Evolutionary conservation across 352 stramenopile genomes (phyloP).

Genomic region (Globisporangium heterothallicum): DNA sequence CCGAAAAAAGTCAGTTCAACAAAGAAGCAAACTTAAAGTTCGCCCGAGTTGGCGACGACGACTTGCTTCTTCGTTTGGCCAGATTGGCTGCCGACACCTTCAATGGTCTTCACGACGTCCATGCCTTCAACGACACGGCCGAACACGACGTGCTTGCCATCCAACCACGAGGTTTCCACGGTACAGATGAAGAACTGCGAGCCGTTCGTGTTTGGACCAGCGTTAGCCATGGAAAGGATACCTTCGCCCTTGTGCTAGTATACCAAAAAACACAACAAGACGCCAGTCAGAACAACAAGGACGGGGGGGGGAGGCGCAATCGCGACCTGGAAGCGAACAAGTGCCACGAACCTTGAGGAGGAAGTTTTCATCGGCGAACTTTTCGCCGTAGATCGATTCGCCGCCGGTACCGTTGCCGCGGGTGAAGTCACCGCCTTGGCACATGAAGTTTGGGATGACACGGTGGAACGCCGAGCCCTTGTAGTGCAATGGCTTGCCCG

Average conservation of each 20-base stretch:
- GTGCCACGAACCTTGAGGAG: constrained; percentile 49
- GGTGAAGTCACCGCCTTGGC: constrained; percentile 95
- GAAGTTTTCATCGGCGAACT: constrained; percentile 98
- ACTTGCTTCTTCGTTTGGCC: constrained; percentile 89
- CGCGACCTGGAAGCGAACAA: neutral
- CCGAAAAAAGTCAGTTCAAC: neutral
- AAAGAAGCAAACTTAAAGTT: constrained; percentile 75
- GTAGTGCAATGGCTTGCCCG: constrained; percentile 77
- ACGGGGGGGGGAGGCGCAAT: neutral
- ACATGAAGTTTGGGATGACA: constrained; percentile 94
- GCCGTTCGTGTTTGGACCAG: constrained; percentile 95
- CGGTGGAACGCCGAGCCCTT: constrained; percentile 90
- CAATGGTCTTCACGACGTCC: constrained; percentile 97
- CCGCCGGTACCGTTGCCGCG: constrained; percentile 90
- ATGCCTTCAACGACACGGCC: constrained; percentile 95
- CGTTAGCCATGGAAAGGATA: constrained; percentile 96
- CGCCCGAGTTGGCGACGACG: constrained; percentile 93
- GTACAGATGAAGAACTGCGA: constrained; percentile 98
- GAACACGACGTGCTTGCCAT: constrained; percentile 93
- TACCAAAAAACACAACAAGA: constrained; percentile 7
- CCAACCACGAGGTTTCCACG: constrained; percentile 86
- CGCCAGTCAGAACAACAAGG: neutral
- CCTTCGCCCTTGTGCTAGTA: constrained; percentile 86
- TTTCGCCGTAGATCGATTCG: constrained; percentile 93
- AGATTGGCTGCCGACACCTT: constrained; percentile 91